A percentile compares a stretch with the other conserved stretches of the same genome.
These are phyloP conservation scores for Lodderomyces theae DNA, from an alignment of 1,139 yeast genomes.

Conservation along the genomic window DNA sequence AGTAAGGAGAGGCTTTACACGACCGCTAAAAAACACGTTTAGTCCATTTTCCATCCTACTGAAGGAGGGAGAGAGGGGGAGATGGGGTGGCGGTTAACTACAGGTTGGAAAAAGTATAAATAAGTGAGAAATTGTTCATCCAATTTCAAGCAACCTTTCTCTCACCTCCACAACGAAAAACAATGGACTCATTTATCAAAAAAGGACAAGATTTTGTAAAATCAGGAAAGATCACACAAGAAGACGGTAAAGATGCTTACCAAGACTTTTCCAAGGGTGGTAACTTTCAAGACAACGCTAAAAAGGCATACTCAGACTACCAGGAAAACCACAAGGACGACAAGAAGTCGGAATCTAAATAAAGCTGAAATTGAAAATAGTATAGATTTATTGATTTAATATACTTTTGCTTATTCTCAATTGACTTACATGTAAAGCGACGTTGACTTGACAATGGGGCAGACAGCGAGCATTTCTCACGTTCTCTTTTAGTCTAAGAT, in stretches of 20 bases:
- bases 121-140: neutral
- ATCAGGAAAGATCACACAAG: constrained; percentile 17
- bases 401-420: too few relatives aligned
- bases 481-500: too few relatives aligned
- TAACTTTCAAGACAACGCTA: constrained; percentile 29
- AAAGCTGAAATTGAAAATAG: neutral
- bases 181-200: constrained; percentile 14
- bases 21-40: too few relatives aligned
- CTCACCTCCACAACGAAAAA: neutral
- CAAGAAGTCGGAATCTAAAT: constrained; percentile 6
- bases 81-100: neutral
- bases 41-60: too few relatives aligned
- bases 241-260: constrained; percentile 38
- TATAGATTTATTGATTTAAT: too few relatives aligned
- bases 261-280: constrained; percentile 30
- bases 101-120: neutral
- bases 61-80: too few relatives aligned
- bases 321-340: constrained; percentile 19
- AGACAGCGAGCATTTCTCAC: too few relatives aligned
- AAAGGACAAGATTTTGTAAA: constrained; percentile 17
- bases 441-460: too few relatives aligned
- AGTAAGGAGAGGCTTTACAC: too few relatives aligned
- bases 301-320: constrained; percentile 30
- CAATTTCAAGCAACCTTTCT: too few relatives aligned
- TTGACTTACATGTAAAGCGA: too few relatives aligned